Base-by-base conservation (phyloP, 352 stramenopile species). In the Pilasporangium apinafurcum region DNA sequence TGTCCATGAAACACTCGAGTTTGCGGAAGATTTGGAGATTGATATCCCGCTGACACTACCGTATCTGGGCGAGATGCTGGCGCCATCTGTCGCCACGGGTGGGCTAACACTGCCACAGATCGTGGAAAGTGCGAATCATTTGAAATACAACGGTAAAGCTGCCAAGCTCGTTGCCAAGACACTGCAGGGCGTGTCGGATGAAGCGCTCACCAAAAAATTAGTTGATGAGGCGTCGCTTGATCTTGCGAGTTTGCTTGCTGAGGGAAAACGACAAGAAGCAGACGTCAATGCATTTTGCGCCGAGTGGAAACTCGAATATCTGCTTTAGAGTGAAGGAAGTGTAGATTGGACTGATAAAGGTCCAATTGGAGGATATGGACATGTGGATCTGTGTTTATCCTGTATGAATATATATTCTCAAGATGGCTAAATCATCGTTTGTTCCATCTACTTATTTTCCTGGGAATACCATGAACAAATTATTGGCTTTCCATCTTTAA, bases 11-110 rank as follows among this genome's bases (percentile, higher is more conserved):
- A 36, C 86, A 43, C 53, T 92, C 22, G 80, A 89, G 59, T 79
- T 86, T 35, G 58, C 69, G 16, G 80, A 92, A 34, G 80, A 92
- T 37, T 69, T 89, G 29, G 80, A 89, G 51, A 86, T 92, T 44
- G 80, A 92, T 33, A 88, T 89, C 41, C 80, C 80, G 10, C 65
- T 77, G 41, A 80, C 74, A 45, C 58, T 85, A 9, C 54, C 62
- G 28, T 92, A 92, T 57, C 46, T 92, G 30, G 65, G 61, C 30
- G 55, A 83, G 36, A 88, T 92, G 75, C 48, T 92, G 13, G 74
- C 74, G 31, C 77, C 74, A 9, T 77, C 60, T 6, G 59, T 89
- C 1, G 65, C 64, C 4, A 48, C 56, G 0, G 70, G 67, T 13
- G 65, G 56, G 22, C 42, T 89, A 25, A 51, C 56, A 10, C 27